Conservation (phyloP, 1,139 yeast genomes). For the Taphrina wiesneri region DNA sequence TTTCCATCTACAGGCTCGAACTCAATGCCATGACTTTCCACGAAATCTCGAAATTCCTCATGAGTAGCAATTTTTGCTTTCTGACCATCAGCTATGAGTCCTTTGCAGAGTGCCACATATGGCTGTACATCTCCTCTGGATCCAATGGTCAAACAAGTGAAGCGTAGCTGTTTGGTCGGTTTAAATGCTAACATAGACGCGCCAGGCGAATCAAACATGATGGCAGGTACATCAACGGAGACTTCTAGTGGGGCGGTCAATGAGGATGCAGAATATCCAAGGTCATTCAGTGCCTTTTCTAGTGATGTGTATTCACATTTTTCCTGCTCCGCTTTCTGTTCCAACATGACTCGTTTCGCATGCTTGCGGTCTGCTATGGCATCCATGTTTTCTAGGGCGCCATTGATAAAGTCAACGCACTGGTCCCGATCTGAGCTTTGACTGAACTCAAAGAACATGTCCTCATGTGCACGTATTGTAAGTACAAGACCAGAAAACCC, state of each 20-base stretch:
- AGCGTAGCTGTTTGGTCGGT: constrained; percentile 50
- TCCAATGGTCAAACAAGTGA: constrained; percentile 83
- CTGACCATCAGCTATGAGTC: constrained; percentile 77
- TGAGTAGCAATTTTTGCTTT: constrained; percentile 82
- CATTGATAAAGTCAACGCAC: constrained; percentile 50
- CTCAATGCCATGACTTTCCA: constrained; percentile 62
- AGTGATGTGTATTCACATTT: constrained; percentile 43
- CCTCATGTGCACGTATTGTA: constrained; percentile 72
- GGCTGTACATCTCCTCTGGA: constrained; percentile 97
- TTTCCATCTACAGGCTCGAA: constrained; percentile 84
- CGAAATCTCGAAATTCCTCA: constrained; percentile 74
- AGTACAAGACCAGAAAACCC: constrained; percentile 70
- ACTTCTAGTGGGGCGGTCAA: constrained; percentile 1
- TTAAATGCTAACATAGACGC: constrained; percentile 36
- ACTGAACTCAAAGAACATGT: constrained; percentile 72
- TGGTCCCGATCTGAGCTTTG: constrained; percentile 69
- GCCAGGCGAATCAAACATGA: constrained; percentile 39
- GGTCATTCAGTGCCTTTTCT: constrained; percentile 7
- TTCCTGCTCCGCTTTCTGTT: constrained; percentile 11
- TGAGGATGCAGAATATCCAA: constrained; percentile 35
- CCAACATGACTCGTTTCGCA: background rate
- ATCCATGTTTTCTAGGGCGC: constrained; percentile 12
- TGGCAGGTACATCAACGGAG: constrained; percentile 37
- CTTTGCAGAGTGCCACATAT: constrained; percentile 83
- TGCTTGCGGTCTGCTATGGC: background rate